Percentiles rank a stretch among this genome's conserved stretches.
These are phyloP conservation scores for Lepidium campestre DNA, from an alignment of 441 rosid genomes.

Conservation along the genomic window DNA sequence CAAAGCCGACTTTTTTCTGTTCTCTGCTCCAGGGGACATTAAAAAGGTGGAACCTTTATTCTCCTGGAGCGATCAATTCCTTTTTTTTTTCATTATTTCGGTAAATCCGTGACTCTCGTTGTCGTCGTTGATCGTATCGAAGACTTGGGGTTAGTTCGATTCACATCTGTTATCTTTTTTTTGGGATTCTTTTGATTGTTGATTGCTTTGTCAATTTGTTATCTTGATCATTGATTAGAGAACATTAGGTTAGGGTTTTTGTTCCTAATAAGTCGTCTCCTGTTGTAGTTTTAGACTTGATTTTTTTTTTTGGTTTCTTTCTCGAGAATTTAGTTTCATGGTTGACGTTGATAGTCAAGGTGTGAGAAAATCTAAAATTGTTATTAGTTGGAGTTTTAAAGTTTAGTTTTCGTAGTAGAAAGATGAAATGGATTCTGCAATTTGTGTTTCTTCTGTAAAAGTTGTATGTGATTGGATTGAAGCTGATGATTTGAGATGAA, in stretches of 20 bases:
- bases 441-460: background rate
- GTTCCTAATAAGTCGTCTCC: background rate
- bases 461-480: background rate
- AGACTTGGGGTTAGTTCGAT: slow-evolving; percentile 16
- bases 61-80: slow-evolving; percentile 19
- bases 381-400: background rate
- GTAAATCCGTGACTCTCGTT: background rate
- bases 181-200: background rate
- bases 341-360: background rate
- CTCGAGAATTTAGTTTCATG: background rate
- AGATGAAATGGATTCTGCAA: background rate
- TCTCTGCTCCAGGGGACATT: slow-evolving; percentile 11
- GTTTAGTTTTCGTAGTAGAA: background rate
- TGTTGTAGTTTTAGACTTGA: background rate
- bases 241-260: slow-evolving; percentile 6
- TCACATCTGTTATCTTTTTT: background rate
- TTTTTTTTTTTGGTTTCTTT: background rate
- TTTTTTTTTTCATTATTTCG: background rate
- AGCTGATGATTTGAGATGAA: background rate
- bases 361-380: background rate
- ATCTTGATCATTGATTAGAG: background rate
- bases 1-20: background rate
- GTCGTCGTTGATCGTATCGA: slow-evolving; percentile 10
- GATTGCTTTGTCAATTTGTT: slow-evolving; percentile 2
- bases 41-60: slow-evolving; percentile 14